phyloP scores from a whole-genome alignment of 768 basidiomycete species.

The Podaxis sp. region DNA sequence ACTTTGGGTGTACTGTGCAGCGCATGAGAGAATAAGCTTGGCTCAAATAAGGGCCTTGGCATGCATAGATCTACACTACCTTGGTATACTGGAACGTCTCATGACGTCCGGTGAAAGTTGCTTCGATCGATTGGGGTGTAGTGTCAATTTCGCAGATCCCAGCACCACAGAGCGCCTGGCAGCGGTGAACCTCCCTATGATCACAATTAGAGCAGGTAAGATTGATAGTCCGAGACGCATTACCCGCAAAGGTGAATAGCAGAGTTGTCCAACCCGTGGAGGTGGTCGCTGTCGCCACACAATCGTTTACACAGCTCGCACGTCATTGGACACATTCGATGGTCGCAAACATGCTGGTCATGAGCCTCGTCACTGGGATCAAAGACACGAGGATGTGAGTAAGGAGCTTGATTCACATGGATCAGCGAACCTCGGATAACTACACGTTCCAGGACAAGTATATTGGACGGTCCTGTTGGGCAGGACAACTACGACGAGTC shows the following conservation, averaged over 20 bases:
- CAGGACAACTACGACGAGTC: conserved; percentile 20
- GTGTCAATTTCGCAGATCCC: conserved; percentile 61
- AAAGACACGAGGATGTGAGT: neutral
- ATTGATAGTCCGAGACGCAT: neutral
- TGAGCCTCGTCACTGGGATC: conserved; percentile 39
- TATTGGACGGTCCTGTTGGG: conserved; percentile 24
- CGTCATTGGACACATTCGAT: conserved; percentile 45
- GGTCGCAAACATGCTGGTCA: conserved; percentile 43
- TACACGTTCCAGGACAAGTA: conserved; percentile 39
- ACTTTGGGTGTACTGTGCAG: conserved; percentile 51
- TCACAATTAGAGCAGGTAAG: neutral
- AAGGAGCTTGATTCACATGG: neutral
- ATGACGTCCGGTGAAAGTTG: conserved; percentile 55
- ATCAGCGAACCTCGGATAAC: conserved; percentile 32
- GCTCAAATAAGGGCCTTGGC: too few species aligned
- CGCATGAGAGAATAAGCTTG: neutral
- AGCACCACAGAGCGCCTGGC: conserved; percentile 35
- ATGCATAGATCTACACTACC: conserved; percentile 22
- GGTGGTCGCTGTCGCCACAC: conserved; percentile 43
- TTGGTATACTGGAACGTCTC: conserved; percentile 65
- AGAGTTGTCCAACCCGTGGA: conserved; percentile 41
- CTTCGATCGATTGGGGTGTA: conserved; percentile 53
- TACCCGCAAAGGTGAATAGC: conserved; percentile 57
- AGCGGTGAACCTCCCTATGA: conserved; percentile 47
- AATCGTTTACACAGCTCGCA: conserved; percentile 55